phyloP scores from a whole-genome alignment of 2,329 filamentous ascomycete species.

The Microdochium nivale region DNA sequence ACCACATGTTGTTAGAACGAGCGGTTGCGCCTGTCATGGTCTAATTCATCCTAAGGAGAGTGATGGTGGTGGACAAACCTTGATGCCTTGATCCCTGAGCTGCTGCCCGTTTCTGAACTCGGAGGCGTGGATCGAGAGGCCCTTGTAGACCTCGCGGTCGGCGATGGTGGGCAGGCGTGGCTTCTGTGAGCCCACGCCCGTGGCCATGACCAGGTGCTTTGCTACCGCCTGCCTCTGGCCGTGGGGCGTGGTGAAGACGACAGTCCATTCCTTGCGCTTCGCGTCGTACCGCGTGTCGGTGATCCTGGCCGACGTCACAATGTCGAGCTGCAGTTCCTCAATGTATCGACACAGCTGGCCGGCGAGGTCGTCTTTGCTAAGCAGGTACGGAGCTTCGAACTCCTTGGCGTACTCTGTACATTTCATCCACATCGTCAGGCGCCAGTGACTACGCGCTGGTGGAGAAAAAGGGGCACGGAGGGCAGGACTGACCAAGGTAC shows the following conservation, averaged over 20 bases:
- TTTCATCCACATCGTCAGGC: too few relatives aligned
- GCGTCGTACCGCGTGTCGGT: constrained; percentile 14
- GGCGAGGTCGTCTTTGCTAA: constrained; percentile 15
- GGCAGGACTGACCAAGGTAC: constrained; percentile 17
- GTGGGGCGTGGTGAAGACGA: constrained; percentile 9
- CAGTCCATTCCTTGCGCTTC: constrained; percentile 13
- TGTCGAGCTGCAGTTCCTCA: constrained; percentile 20
- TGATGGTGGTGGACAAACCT: constrained; percentile 8
- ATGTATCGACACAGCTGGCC: constrained; percentile 16
- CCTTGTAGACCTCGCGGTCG: constrained; percentile 11
- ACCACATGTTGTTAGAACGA: background rate
- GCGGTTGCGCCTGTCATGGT: constrained; percentile 1
- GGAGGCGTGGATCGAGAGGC: constrained; percentile 15
- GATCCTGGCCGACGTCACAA: constrained; percentile 18
- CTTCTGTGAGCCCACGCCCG: constrained; percentile 13
- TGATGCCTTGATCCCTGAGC: constrained; percentile 10
- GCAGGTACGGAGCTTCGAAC: constrained; percentile 7
- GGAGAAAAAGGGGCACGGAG: background rate
- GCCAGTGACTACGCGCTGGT: background rate
- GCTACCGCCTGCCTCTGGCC: constrained; percentile 3
- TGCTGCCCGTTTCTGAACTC: constrained; percentile 11
- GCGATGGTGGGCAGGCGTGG: constrained; percentile 13
- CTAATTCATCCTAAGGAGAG: too few relatives aligned
- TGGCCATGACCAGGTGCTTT: constrained; percentile 18
- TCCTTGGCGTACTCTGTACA: constrained; percentile 8